phyloP scores from a whole-genome alignment of 768 basidiomycete genomes.

The Ephemerocybe angulata region DNA sequence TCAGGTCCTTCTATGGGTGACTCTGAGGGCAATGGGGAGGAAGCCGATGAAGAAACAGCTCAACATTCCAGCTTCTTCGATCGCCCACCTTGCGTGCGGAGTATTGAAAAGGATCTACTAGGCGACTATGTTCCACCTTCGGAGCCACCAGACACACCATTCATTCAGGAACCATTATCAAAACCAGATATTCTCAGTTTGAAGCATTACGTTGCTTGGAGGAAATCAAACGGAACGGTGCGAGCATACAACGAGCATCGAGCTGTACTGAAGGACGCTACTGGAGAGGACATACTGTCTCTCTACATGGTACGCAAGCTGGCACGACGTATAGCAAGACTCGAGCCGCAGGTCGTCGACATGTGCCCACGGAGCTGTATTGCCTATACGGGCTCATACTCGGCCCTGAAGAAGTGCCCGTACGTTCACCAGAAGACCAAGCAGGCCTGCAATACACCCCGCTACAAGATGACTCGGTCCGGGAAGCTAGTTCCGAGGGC shows the following conservation, averaged over 20 bases:
- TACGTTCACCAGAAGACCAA: conserved; percentile 1
- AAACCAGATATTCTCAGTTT: conserved; percentile 12
- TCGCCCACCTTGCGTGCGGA: background rate
- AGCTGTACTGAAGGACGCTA: conserved; percentile 13
- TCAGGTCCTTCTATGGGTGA: too few relatives aligned
- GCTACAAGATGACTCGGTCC: background rate
- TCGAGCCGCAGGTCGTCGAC: conserved; percentile 14
- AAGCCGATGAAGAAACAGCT: too few relatives aligned
- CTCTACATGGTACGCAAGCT: conserved; percentile 15
- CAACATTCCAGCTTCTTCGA: too few relatives aligned
- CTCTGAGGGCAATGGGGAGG: too few relatives aligned
- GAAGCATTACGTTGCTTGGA: conserved; percentile 20
- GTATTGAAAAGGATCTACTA: background rate
- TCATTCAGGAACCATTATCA: conserved; percentile 3
- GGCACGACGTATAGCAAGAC: conserved; percentile 9
- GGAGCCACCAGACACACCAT: background rate
- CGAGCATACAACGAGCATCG: conserved; percentile 20
- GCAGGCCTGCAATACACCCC: background rate
- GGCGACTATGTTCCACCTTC: conserved; percentile 1
- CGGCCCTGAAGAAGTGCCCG: conserved; percentile 11
- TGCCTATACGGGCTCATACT: conserved; percentile 22
- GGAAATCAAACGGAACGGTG: conserved; percentile 19
- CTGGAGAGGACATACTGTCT: conserved; percentile 18
- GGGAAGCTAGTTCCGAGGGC: conserved; percentile 10
- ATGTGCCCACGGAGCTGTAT: conserved; percentile 24